Base-by-base conservation (phyloP, 164 flowering plant species). In the Berberis thunbergii region DNA sequence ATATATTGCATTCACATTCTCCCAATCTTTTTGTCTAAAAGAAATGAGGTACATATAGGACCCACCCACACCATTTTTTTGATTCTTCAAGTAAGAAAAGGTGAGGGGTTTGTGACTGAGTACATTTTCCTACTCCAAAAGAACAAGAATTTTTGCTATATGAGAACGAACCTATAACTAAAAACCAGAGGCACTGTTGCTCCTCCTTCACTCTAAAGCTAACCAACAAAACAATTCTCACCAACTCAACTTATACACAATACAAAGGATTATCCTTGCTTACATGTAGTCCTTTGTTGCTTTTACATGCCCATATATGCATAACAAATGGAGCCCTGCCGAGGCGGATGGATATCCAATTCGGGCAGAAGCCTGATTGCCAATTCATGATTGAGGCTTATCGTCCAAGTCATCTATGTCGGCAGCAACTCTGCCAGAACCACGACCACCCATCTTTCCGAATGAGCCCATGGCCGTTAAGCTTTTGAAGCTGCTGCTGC, bases 401-500 rank as follows among this genome's bases (percentile, higher is more conserved):
- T 86, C 85, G 10, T 75, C 59, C 73, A 73, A 76, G 43, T 81
- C 87, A 45, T 70, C 50, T 54, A 63, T 76, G 63, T 84, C 88
- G 5, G 79, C 81, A 12, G 86, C 75, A 67, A 82, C 72, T 65
- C 90, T 78, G 43, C 85, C 94, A 0, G 97, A 84, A 63, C 83
- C 78, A 1, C 84, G 82, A 40, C 82, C 81, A 6, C 80, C 83
- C 71, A 82, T 64, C 71, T 74, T 84, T 7, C 91, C 80, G 40
- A 89, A 82, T n/a, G 92, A 76, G n/a, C 81, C 79, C 46, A 79
- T 52, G 11, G 83, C 76, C 1, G 94, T 75, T 62, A 87, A 69
- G 38, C 90, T 84, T 76, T 82, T 87, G 85, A 90, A 90, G 67
- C 97, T 90, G 82, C 97, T 87, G 72, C 97, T 86, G 39, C 89